A percentile compares a stretch with the other conserved stretches of the same genome.
Evolutionary conservation across 352 stramenopile species (phyloP).

Genomic region (Globisporangium echinulatum): DNA sequence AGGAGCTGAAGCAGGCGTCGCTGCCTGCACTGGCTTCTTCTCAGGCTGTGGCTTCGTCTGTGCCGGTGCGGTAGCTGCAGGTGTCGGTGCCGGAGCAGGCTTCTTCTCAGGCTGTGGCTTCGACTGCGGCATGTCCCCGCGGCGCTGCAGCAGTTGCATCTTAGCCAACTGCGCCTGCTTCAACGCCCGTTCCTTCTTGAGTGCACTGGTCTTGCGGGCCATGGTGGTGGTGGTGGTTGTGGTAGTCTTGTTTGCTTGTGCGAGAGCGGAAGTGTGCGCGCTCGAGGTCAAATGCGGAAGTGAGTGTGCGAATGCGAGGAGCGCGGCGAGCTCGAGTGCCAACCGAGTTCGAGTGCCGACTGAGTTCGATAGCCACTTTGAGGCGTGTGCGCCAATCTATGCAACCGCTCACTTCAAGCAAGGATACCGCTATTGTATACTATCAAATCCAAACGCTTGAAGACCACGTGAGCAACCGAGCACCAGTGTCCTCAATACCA

Average conservation of each 20-base stretch:
- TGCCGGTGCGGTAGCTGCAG: too few relatives aligned
- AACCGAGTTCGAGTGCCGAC: too few relatives aligned
- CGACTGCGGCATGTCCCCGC: not conserved
- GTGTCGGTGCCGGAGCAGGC: not conserved
- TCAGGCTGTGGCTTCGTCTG: not conserved
- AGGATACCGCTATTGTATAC: too few relatives aligned
- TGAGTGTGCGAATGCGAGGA: not conserved
- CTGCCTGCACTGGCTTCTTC: not conserved
- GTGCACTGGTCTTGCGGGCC: conserved; percentile 3
- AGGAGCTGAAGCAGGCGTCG: not conserved
- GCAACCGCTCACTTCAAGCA: too few relatives aligned
- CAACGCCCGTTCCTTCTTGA: not conserved
- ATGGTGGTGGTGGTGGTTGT: not conserved
- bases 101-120: not conserved
- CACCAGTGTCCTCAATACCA: too few relatives aligned
- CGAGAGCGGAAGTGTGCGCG: not conserved
- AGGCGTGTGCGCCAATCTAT: too few relatives aligned
- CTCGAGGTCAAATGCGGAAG: conserved; percentile 5
- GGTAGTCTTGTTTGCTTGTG: not conserved
- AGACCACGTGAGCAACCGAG: too few relatives aligned
- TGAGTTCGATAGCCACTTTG: too few relatives aligned
- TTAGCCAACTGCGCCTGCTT: not conserved
- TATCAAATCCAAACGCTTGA: too few relatives aligned
- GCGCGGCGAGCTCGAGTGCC: too few relatives aligned
- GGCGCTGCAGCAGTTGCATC: not conserved